Percentiles rank a stretch among this genome's conserved stretches.
phyloP scores from a whole-genome alignment of 371 early-diverging fungal species.

The Mucor lusitanicus region DNA sequence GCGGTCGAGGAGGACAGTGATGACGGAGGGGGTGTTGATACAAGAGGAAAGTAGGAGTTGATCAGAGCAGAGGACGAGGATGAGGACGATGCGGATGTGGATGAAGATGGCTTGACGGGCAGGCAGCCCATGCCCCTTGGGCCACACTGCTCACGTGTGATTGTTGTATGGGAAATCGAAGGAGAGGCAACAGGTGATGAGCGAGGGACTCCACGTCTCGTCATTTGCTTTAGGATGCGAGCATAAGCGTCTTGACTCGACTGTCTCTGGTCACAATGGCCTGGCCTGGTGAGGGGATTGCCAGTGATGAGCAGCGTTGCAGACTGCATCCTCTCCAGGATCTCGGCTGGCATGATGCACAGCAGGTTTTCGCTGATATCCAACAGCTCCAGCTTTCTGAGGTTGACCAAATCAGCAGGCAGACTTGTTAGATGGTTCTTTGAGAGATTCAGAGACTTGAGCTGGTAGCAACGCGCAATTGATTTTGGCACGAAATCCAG shows the following conservation, averaged over 20 bases:
- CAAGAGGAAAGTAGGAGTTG: not conserved
- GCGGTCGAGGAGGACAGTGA: not conserved
- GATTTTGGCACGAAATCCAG: conserved; percentile 62
- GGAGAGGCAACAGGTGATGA: conserved; percentile 21
- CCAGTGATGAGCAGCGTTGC: conserved; percentile 61
- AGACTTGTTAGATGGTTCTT: conserved; percentile 62
- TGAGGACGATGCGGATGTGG: conserved; percentile 11
- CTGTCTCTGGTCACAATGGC: conserved; percentile 40
- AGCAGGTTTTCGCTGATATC: conserved; percentile 65
- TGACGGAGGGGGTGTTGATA: not conserved
- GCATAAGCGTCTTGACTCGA: conserved; percentile 47
- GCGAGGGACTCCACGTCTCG: conserved; percentile 49
- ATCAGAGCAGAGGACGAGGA: conserved; percentile 11
- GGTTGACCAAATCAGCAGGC: conserved; percentile 58
- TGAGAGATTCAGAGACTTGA: conserved; percentile 54
- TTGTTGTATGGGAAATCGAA: conserved; percentile 7
- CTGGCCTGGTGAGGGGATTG: conserved; percentile 61
- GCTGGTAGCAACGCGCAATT: conserved; percentile 43
- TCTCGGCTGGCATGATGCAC: conserved; percentile 64
- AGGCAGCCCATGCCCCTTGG: conserved; percentile 46
- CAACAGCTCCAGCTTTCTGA: conserved; percentile 53
- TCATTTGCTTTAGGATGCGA: conserved; percentile 51
- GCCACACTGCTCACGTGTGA: conserved; percentile 29
- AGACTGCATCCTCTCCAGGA: conserved; percentile 55
- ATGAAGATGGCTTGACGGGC: conserved; percentile 19